Percentiles rank a stretch among this genome's conserved stretches.
Conservation (phyloP, 306 rosid species). For the Quercus engelmannii region DNA sequence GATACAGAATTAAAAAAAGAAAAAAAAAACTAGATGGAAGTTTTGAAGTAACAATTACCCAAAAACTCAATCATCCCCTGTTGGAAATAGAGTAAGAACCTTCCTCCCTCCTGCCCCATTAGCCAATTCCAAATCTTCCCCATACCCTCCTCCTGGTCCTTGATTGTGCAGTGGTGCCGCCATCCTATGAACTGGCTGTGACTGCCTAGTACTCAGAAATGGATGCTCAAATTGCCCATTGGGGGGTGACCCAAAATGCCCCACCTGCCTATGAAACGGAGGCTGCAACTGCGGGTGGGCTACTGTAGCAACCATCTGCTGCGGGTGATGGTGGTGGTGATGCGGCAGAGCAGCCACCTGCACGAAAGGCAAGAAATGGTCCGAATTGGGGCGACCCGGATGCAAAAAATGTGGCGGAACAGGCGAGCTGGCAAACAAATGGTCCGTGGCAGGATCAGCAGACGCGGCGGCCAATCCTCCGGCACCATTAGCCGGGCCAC, state of each 20-base stretch:
- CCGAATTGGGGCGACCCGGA: slow-evolving; percentile 65
- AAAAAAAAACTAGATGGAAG: not conserved
- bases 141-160: slow-evolving; percentile 43
- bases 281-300: slow-evolving; percentile 52
- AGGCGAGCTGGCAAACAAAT: slow-evolving; percentile 82
- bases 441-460: slow-evolving; percentile 79
- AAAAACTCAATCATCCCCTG: slow-evolving; percentile 78
- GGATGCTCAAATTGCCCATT: slow-evolving; percentile 88
- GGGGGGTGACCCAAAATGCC: slow-evolving; percentile 84
- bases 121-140: slow-evolving; percentile 80
- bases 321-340: slow-evolving; percentile 77
- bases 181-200: slow-evolving; percentile 66
- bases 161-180: slow-evolving; percentile 63
- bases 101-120: slow-evolving; percentile 78
- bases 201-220: slow-evolving; percentile 60
- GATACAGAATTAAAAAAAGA: slow-evolving; percentile 16
- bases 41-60: slow-evolving; percentile 22
- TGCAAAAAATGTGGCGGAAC: slow-evolving; percentile 91
- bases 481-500: slow-evolving; percentile 31
- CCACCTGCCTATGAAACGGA: slow-evolving; percentile 73
- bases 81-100: slow-evolving; percentile 89
- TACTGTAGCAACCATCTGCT: slow-evolving; percentile 49
- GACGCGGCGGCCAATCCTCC: slow-evolving; percentile 26
- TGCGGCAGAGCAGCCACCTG: slow-evolving; percentile 77
- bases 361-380: slow-evolving; percentile 86